Conservation (phyloP, 352 stramenopile genomes). For the Pythium myriotylum region DNA sequence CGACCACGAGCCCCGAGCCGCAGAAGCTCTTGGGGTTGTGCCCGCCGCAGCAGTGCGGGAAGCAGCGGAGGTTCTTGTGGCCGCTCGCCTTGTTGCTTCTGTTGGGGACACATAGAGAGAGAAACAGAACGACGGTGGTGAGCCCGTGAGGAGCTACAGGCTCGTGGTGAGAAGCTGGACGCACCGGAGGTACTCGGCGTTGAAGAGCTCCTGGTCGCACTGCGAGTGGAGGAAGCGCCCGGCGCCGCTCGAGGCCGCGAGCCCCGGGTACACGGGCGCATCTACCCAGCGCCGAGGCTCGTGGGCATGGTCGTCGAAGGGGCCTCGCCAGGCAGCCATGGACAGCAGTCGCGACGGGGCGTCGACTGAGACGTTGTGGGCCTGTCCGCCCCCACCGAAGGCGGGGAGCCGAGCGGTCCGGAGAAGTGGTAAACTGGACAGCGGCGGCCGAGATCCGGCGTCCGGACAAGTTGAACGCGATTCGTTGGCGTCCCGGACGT, state of each 20-base stretch:
- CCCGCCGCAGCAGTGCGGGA: slow-evolving; percentile 81
- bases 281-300: too few species aligned
- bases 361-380: neutral
- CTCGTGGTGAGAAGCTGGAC: too few species aligned
- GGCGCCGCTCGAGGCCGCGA: neutral
- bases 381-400: slow-evolving; percentile 1
- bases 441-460: neutral
- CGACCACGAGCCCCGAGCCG: slow-evolving; percentile 74
- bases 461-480: slow-evolving; percentile 3
- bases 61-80: slow-evolving; percentile 85
- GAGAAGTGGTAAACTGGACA: slow-evolving; percentile 1
- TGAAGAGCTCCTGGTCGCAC: slow-evolving; percentile 78
- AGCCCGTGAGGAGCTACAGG: too few species aligned
- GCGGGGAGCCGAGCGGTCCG: neutral
- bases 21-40: slow-evolving; percentile 89
- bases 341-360: neutral
- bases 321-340: slow-evolving; percentile 15
- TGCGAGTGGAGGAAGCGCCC: slow-evolving; percentile 64
- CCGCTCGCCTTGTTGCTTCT: slow-evolving; percentile 88
- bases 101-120: slow-evolving; percentile 7
- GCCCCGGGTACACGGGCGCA: neutral
- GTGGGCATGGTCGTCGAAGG: slow-evolving; percentile 4
- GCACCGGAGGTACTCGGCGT: slow-evolving; percentile 71
- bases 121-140: slow-evolving; percentile 3
- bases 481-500: neutral